A percentile compares a stretch with the other conserved stretches of the same genome.
These are phyloP conservation scores for Albatrellus ellisii DNA, from an alignment of 768 basidiomycete species.

Conservation along the genomic window DNA sequence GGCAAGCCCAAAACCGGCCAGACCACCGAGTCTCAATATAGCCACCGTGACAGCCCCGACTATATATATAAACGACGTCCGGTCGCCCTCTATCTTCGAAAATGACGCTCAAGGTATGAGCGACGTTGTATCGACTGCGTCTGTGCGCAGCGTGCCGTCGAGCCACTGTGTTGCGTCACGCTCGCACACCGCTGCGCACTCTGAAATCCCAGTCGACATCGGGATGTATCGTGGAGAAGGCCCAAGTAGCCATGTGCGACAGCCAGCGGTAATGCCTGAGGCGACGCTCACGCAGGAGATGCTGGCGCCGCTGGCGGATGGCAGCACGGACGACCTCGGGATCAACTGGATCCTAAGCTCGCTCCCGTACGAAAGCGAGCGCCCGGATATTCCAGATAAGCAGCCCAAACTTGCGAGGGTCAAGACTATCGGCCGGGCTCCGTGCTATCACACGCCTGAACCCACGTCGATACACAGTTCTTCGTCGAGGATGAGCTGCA, in stretches of 20 bases:
- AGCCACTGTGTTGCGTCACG: neutral
- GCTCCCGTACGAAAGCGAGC: neutral
- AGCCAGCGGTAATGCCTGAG: neutral
- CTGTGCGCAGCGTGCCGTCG: neutral
- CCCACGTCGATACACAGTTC: neutral
- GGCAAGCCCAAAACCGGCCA: too few species aligned
- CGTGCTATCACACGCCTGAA: constrained; percentile 1
- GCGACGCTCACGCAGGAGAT: neutral
- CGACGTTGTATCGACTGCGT: neutral
- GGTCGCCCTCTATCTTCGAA: too few species aligned
- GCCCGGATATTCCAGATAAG: too few species aligned
- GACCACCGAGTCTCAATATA: too few species aligned
- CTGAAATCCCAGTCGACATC: neutral
- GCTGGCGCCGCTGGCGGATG: neutral
- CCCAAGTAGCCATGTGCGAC: neutral
- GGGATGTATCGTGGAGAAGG: neutral
- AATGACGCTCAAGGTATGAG: neutral
- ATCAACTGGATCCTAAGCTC: constrained; percentile 9
- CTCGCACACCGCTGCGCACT: neutral
- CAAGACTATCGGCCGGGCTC: constrained; percentile 5
- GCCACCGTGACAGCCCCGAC: too few species aligned
- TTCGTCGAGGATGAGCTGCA: constrained; percentile 4
- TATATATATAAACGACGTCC: too few species aligned
- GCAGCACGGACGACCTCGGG: neutral
- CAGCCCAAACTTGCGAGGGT: neutral